phyloP scores from a whole-genome alignment of 2,329 filamentous ascomycete genomes.

The Sclerotinia trifoliorum region DNA sequence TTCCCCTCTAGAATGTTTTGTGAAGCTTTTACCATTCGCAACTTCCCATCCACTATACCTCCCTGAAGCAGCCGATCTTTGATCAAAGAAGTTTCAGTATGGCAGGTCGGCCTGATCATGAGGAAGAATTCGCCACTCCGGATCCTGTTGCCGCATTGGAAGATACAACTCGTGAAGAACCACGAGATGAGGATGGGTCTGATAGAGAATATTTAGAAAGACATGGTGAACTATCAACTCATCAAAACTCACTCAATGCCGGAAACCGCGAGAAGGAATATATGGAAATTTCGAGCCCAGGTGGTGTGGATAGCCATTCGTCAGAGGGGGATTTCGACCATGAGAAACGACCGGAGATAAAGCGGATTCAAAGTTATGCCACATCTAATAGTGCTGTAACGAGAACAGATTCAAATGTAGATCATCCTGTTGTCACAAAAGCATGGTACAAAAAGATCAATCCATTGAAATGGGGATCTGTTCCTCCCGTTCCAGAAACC shows the following conservation, averaged over 20 bases:
- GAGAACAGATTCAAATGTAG: slow-evolving; percentile 41
- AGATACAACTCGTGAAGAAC: slow-evolving; percentile 15
- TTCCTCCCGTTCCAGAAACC: slow-evolving; percentile 56
- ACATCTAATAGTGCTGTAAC: slow-evolving; percentile 53
- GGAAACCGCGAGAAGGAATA: slow-evolving; percentile 34
- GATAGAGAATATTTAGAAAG: slow-evolving; percentile 16
- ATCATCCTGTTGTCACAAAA: slow-evolving; percentile 38
- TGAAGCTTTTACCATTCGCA: background rate
- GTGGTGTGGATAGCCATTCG: slow-evolving; percentile 27
- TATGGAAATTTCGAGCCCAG: slow-evolving; percentile 29
- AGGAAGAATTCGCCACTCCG: slow-evolving; percentile 15
- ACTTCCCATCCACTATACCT: background rate
- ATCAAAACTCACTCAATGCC: slow-evolving; percentile 1
- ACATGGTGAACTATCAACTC: slow-evolving; percentile 18
- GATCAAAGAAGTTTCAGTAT: slow-evolving; percentile 17
- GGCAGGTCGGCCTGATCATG: slow-evolving; percentile 15
- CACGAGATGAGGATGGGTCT: slow-evolving; percentile 21
- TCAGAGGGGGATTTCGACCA: slow-evolving; percentile 24
- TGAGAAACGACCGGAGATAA: slow-evolving; percentile 41
- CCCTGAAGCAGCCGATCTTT: background rate
- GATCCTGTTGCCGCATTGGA: slow-evolving; percentile 13
- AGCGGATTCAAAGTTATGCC: slow-evolving; percentile 51
- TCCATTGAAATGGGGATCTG: slow-evolving; percentile 58
- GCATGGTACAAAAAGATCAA: slow-evolving; percentile 65
- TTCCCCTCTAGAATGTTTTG: background rate